Conservation (phyloP, 2,329 filamentous ascomycete genomes). For the Sporothrix mexicana region DNA sequence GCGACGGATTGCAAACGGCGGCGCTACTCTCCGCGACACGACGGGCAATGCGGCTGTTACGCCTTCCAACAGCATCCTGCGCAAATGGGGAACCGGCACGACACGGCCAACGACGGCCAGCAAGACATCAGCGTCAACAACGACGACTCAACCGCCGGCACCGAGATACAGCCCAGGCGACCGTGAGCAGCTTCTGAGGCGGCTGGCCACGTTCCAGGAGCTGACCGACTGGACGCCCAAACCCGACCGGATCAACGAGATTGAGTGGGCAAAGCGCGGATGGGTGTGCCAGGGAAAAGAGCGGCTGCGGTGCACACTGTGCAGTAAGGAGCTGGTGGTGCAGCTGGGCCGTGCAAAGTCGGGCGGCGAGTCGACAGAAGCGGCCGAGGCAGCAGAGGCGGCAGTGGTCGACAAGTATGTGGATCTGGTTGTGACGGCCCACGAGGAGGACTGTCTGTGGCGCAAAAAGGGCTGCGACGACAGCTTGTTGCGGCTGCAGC, state of each 20-base stretch:
- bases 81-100: conserved; percentile 46
- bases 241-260: conserved; percentile 81
- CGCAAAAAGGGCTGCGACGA: conserved; percentile 83
- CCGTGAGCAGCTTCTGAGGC: conserved; percentile 77
- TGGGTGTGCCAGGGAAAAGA: conserved; percentile 87
- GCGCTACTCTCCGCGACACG: conserved; percentile 41
- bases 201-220: conserved; percentile 87
- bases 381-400: conserved; percentile 63
- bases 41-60: conserved; percentile 40
- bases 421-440: conserved; percentile 73
- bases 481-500: conserved; percentile 64
- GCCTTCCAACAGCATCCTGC: conserved; percentile 51
- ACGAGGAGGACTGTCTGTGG: conserved; percentile 86
- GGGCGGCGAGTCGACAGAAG: conserved; percentile 43
- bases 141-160: conserved; percentile 40
- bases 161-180: conserved; percentile 87
- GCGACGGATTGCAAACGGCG: conserved; percentile 52
- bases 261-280: conserved; percentile 92
- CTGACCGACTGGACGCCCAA: conserved; percentile 95
- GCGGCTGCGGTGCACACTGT: conserved; percentile 83
- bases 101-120: not conserved
- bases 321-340: conserved; percentile 82
- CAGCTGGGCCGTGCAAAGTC: conserved; percentile 69
- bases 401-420: conserved; percentile 78
- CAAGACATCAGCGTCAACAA: not conserved